These are phyloP conservation scores for Dryas octopetala DNA, from an alignment of 306 rosid genomes.

Conservation along the genomic window DNA sequence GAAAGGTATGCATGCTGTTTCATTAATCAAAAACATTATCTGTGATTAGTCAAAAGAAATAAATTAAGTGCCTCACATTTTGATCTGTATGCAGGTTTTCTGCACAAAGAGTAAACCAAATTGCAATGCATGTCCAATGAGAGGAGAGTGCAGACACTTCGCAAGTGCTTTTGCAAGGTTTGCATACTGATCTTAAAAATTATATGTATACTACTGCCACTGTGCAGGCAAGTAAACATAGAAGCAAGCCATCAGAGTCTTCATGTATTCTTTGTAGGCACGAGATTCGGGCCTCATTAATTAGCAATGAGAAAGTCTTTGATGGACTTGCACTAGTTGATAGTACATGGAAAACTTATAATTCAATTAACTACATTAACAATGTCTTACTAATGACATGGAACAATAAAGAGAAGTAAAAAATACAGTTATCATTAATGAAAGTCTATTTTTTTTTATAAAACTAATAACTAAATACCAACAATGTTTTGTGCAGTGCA, in stretches of 20 bases:
- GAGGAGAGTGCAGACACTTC: constrained; percentile 97
- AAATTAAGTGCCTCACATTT: constrained; percentile 29
- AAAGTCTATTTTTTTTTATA: neutral
- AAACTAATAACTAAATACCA: constrained; percentile 20
- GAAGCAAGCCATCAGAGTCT: neutral
- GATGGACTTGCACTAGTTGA: constrained; percentile 4
- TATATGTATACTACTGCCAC: constrained; percentile 22
- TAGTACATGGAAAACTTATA: too few relatives aligned
- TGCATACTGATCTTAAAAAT: constrained; percentile 25
- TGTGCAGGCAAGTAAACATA: neutral
- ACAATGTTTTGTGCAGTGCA: constrained; percentile 59
- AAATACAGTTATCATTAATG: neutral
- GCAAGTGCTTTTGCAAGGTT: constrained; percentile 99
- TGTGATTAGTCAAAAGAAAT: constrained; percentile 5
- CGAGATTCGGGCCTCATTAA: constrained; percentile 15
- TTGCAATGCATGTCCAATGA: constrained; percentile 97
- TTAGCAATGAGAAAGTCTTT: constrained; percentile 14
- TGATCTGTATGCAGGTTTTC: constrained; percentile 65
- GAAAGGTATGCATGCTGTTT: constrained; percentile 56
- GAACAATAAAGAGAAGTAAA: neutral
- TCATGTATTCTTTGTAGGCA: neutral
- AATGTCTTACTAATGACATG: neutral
- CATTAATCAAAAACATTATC: neutral
- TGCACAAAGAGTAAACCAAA: constrained; percentile 92
- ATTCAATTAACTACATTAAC: neutral